A percentile compares a stretch with the other conserved stretches of the same genome.
These are phyloP conservation scores for Cladosporium sp. DNA, from an alignment of 2,329 filamentous ascomycete species.

Conservation along the genomic window DNA sequence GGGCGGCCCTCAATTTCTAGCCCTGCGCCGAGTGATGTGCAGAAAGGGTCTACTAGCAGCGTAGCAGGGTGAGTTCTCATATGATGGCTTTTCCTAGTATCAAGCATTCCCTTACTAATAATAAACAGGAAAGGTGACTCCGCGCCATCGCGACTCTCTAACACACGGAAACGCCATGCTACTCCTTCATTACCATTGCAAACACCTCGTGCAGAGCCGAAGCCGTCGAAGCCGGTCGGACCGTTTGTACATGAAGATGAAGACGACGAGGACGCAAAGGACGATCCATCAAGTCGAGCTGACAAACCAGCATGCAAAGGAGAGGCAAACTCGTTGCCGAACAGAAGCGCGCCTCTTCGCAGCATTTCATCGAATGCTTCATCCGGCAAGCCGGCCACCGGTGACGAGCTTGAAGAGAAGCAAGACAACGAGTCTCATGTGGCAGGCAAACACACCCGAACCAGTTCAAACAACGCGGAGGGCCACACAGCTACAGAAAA, in stretches of 20 bases:
- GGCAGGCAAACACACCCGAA: too few relatives aligned
- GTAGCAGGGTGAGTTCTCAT: neutral
- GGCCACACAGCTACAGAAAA: too few relatives aligned
- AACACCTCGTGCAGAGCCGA: slow-evolving; percentile 9
- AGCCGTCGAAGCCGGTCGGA: neutral
- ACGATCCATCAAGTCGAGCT: neutral
- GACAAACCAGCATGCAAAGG: too few relatives aligned
- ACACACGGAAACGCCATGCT: slow-evolving; percentile 25
- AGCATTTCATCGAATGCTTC: slow-evolving; percentile 28
- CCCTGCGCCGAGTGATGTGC: slow-evolving; percentile 13
- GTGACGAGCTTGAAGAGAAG: neutral
- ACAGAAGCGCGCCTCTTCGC: slow-evolving; percentile 19
- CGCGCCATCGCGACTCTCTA: slow-evolving; percentile 24
- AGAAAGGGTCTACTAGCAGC: neutral
- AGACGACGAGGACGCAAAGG: slow-evolving; percentile 22
- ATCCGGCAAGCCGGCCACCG: slow-evolving; percentile 15
- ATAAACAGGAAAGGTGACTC: slow-evolving; percentile 2
- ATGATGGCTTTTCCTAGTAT: too few relatives aligned
- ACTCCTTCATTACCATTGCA: slow-evolving; percentile 29
- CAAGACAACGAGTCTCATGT: too few relatives aligned
- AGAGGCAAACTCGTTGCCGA: neutral
- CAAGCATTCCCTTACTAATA: neutral
- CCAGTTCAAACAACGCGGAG: too few relatives aligned
- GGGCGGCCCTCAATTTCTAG: slow-evolving; percentile 15
- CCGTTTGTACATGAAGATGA: slow-evolving; percentile 30